Base-by-base conservation (phyloP, 2,329 filamentous ascomycete species). In the Coleophoma cylindrospora region DNA sequence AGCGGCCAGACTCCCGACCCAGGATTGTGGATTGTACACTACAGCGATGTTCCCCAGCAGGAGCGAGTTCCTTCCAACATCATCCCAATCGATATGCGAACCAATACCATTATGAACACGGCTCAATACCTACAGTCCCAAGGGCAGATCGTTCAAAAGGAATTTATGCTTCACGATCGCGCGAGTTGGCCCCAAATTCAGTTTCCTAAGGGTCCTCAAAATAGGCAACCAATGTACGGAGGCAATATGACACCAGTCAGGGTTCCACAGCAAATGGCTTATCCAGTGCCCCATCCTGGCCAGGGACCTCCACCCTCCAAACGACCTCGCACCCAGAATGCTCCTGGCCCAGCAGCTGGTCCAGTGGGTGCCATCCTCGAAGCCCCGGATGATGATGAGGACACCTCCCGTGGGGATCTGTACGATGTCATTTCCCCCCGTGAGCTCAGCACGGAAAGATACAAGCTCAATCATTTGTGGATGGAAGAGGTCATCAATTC, bases 401-500 rank as follows among this genome's bases (percentile, higher is more conserved):
- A 96, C 63, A 87, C 87, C 3, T 87, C 86, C 7, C 79, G 88
- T 17, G 91, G 91, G 27, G 94, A 99, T 66, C 79, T 91, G 65
- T 89, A 99, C 62, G 94, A 99, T 64, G 82, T 90, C 55, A 74
- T 96, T 54, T 92, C 90, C 0, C 91, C 91, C 3, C 81, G 91
- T 40, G 94, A 99, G 56, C 87, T 99, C 54, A 95, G 91, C 59
- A 75, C 89, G 53, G 82, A 84, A 56, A 82, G 94, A 49, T 99
- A 96, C 67, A 86, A 86, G 65, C 91, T 96, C 64, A 95, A 99
- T 61, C 92, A 99, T 62, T 90, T 96, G 67, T 97, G 92, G 94
- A 96, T 99, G 89, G 94, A 97, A 64, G 92, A 99, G 69, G 85
- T 99, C 27, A 80, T 97, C 48, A 89, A 88, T 1, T 97, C 92